Evolutionary conservation across 176 grass and related monocot genomes (phyloP).

Genomic region (Otatea glauca): DNA sequence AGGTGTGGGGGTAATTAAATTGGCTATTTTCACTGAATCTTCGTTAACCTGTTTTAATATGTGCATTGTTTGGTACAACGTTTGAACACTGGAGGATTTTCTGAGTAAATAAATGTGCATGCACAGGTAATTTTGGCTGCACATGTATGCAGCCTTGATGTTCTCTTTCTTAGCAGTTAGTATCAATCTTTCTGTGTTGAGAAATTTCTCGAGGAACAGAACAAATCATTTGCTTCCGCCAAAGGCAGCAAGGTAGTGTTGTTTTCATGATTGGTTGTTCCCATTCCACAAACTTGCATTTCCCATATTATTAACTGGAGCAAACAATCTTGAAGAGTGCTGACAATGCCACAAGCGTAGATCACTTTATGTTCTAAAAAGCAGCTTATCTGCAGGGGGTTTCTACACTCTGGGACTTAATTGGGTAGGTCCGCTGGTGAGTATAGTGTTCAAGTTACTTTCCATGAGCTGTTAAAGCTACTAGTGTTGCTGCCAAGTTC

Average conservation of each 20-base stretch:
- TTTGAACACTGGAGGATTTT: conserved; percentile 36
- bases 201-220: not conserved
- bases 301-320: conserved; percentile 19
- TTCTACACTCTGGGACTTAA: conserved; percentile 23
- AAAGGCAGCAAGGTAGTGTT: conserved; percentile 35
- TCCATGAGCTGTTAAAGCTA: conserved; percentile 26
- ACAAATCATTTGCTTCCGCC: conserved; percentile 22
- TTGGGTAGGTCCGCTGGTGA: conserved; percentile 47
- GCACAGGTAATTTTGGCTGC: conserved; percentile 39
- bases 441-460: conserved; percentile 37
- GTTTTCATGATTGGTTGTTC: conserved; percentile 31
- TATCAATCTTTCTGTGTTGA: conserved; percentile 8
- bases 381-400: conserved; percentile 50
- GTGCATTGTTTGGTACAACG: conserved; percentile 4
- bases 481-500: conserved; percentile 25
- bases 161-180: conserved; percentile 15
- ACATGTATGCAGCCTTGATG: conserved; percentile 33
- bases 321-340: conserved; percentile 32
- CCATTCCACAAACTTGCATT: not conserved
- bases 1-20: conserved; percentile 25
- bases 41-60: conserved; percentile 35
- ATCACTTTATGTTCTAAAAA: conserved; percentile 20
- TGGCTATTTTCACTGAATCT: not conserved
- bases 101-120: conserved; percentile 33
- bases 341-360: conserved; percentile 23